Evolutionary conservation across 345 rosid genomes (phyloP).

Genomic region (Angophora floribunda): DNA sequence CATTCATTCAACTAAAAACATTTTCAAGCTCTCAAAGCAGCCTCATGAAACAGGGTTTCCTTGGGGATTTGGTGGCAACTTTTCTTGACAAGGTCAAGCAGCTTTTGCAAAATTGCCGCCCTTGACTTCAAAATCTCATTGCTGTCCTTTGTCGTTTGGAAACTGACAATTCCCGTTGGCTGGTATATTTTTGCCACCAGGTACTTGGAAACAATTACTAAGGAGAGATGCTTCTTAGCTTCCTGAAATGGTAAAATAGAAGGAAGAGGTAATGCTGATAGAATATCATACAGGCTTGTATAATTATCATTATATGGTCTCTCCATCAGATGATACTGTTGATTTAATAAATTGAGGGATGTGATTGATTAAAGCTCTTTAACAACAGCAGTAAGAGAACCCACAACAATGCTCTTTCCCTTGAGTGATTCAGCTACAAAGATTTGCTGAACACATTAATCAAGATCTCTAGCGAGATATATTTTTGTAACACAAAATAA

Average conservation of each 20-base stretch:
- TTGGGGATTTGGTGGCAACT: slow-evolving; percentile 93
- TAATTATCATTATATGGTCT: not conserved
- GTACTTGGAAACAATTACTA: slow-evolving; percentile 88
- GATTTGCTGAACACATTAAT: too few relatives aligned
- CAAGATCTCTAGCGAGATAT: not conserved
- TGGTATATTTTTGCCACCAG: slow-evolving; percentile 83
- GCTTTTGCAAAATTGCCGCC: slow-evolving; percentile 81
- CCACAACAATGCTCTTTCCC: too few relatives aligned
- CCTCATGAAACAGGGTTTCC: slow-evolving; percentile 84
- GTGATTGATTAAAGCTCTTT: too few relatives aligned
- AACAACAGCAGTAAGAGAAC: too few relatives aligned
- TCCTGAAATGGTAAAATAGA: slow-evolving; percentile 30
- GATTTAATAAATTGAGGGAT: too few relatives aligned
- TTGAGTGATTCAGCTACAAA: too few relatives aligned
- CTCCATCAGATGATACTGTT: too few relatives aligned
- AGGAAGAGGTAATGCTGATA: not conserved
- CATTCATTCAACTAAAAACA: not conserved
- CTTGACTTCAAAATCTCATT: slow-evolving; percentile 82
- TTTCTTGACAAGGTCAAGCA: slow-evolving; percentile 87
- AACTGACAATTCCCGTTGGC: slow-evolving; percentile 63
- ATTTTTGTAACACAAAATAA: too few relatives aligned
- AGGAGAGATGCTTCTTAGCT: slow-evolving; percentile 91
- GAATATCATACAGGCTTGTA: not conserved
- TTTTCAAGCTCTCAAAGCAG: slow-evolving; percentile 49
- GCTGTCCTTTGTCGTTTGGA: slow-evolving; percentile 71